A percentile compares a stretch with the other conserved stretches of the same genome.
Evolutionary conservation across 768 basidiomycete genomes (phyloP).

Genomic region (Suillus variegatus): DNA sequence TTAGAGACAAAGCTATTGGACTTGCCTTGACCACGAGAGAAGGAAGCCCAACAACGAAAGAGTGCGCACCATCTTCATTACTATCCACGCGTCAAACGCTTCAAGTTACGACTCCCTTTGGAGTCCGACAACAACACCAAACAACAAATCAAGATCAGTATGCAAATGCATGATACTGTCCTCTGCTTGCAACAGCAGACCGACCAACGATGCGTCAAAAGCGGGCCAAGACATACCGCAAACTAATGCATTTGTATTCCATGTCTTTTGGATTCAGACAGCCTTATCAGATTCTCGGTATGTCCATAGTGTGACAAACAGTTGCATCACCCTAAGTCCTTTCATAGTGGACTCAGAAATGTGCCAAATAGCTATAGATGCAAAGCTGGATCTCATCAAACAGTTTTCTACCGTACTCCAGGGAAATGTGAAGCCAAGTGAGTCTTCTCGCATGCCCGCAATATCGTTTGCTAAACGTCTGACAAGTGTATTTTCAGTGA

Average conservation of each 20-base stretch:
- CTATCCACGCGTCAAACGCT: constrained; percentile 8
- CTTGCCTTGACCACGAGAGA: constrained; percentile 22
- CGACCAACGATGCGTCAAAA: constrained; percentile 78
- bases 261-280: constrained; percentile 88
- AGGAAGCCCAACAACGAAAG: constrained; percentile 7
- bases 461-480: constrained; percentile 20
- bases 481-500: constrained; percentile 75
- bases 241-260: constrained; percentile 90
- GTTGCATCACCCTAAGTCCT: constrained; percentile 29
- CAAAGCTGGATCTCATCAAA: constrained; percentile 75
- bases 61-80: constrained; percentile 20
- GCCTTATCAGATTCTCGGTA: constrained; percentile 92
- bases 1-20: not conserved
- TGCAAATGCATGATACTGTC: not conserved
- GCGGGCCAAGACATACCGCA: constrained; percentile 91
- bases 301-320: constrained; percentile 19
- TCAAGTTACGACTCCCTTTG: not conserved
- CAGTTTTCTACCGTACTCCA: constrained; percentile 79
- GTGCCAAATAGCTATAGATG: constrained; percentile 65
- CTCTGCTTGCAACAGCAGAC: not conserved
- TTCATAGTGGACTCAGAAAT: constrained; percentile 75
- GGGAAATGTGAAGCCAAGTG: constrained; percentile 90
- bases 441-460: constrained; percentile 31
- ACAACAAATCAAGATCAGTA: constrained; percentile 15
- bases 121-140: constrained; percentile 24